Conservation (phyloP, 2,329 filamentous ascomycete genomes). For the Neonectria punicea region DNA sequence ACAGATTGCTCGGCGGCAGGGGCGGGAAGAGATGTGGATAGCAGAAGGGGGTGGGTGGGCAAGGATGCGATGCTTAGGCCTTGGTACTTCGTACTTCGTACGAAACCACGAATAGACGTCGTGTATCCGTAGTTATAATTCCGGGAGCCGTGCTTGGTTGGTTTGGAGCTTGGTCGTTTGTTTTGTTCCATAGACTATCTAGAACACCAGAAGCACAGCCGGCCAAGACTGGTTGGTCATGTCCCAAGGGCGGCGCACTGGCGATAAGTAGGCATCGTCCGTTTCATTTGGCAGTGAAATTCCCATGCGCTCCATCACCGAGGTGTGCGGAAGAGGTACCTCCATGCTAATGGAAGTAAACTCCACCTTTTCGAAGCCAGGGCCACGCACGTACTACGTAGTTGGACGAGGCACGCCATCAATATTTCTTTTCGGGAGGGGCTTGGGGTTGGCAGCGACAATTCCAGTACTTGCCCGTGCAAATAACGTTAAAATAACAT, state of each 20-base stretch:
- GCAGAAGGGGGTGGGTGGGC: background rate
- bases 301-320: background rate
- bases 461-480: background rate
- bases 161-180: background rate
- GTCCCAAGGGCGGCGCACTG: conserved; percentile 7
- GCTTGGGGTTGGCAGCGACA: background rate
- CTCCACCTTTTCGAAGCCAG: conserved; percentile 31
- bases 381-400: conserved; percentile 5
- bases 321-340: background rate
- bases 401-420: conserved; percentile 24
- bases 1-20: conserved; percentile 11
- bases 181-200: background rate
- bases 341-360: conserved; percentile 12
- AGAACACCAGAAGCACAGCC: background rate
- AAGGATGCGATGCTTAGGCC: conserved; percentile 18
- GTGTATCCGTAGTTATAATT: background rate
- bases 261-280: conserved; percentile 6
- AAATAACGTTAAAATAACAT: background rate
- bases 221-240: background rate
- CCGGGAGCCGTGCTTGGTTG: background rate
- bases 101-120: background rate
- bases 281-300: conserved; percentile 4
- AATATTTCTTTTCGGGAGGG: background rate
- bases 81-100: background rate
- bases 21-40: background rate